Base-by-base conservation (phyloP, 805 yeast genomes). In the Pichia thaimueangensis region DNA sequence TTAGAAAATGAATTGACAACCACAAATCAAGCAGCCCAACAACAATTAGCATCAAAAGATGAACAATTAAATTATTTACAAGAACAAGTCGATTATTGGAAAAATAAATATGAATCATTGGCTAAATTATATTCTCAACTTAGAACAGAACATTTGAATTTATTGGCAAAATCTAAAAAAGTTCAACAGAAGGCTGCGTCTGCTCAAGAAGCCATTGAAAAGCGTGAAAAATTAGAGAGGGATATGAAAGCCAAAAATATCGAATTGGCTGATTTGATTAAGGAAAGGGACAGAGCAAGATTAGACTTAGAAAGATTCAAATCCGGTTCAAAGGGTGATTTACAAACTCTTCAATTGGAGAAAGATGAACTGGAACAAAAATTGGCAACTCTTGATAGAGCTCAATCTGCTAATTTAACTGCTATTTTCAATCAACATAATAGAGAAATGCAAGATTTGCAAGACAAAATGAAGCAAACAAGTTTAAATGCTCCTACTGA, bases 81-180 rank as follows among this genome's bases (percentile, higher is more conserved):
- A 54, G 89, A 85, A 41, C 95, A 88, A 62, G 71, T 84, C 32
- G 67, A 62, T 22, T 73, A 76, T 47, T 89, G 96, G 95, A 78
- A 85, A 48, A 76, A 76, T 41, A 89, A 89, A 65, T 89, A 89
- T 63, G 96, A 88, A 57, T 74, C 93, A 0, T 70, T 89, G 48
- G 96, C 96, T 6, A 86, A 86, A 56, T 69, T 89, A 50, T 89
- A 89, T 61, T 81, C 95, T 2, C 96, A 88, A 63, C 69, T 89
- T 52, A 82, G 97, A 57, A 94, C 86, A 63, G 97, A 89, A 63
- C 96, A 89, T 58, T 70, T 89, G 55, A 83, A 80, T 48, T 64
- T 88, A 43, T 71, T 89, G 57, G 71, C 83, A 39, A 82, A 82
- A 57, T 82, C 82, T 58, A 88, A 89, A 59, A 80, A 82, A 52